phyloP scores from a whole-genome alignment of 331 rosid species.

The Malus hybrid region DNA sequence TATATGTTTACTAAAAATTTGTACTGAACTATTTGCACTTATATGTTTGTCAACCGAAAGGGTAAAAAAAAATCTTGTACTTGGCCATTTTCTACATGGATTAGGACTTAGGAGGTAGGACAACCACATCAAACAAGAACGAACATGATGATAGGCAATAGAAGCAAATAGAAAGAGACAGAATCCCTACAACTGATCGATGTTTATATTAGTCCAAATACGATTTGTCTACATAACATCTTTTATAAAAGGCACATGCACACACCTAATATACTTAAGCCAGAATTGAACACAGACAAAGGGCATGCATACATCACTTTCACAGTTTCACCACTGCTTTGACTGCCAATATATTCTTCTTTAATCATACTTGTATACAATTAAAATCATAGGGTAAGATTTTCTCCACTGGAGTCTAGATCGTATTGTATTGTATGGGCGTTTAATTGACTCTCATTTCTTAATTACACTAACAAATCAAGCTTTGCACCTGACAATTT shows the following conservation, averaged over 20 bases:
- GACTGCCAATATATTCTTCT: constrained; percentile 7
- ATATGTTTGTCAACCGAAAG: not conserved
- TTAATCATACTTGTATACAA: not conserved
- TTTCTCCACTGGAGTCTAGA: too few relatives aligned
- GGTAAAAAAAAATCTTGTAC: not conserved
- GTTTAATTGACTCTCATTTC: not conserved
- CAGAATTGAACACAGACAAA: not conserved
- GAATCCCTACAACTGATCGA: not conserved
- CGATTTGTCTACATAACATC: not conserved
- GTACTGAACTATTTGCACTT: not conserved
- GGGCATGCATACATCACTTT: not conserved
- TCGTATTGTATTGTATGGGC: not conserved
- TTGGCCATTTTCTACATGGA: not conserved
- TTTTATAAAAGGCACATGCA: not conserved
- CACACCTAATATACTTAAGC: not conserved
- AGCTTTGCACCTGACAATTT: not conserved
- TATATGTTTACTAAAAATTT: too few relatives aligned
- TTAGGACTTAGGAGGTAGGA: not conserved
- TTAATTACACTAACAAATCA: not conserved
- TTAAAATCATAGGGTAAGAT: not conserved
- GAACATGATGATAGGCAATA: not conserved
- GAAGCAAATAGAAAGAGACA: not conserved
- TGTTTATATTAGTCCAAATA: not conserved
- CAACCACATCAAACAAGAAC: not conserved
- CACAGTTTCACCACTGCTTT: constrained; percentile 3